Base-by-base conservation (phyloP, 2,329 filamentous ascomycete genomes). In the Dendrostoma leiphaemia region DNA sequence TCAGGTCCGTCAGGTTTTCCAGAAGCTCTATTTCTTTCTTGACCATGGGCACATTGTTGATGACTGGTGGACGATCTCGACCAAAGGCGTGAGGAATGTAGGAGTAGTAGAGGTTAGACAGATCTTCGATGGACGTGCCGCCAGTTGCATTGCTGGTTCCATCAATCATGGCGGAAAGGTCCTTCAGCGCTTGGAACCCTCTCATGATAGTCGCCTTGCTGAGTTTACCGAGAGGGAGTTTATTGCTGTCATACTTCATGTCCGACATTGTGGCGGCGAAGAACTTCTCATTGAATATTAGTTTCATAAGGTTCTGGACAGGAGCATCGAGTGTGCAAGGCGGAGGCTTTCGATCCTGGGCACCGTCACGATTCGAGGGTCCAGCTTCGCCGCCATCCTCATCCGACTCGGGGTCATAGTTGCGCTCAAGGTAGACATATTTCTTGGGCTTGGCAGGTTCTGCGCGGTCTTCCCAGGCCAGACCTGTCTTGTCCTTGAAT, bases 1-100 rank as follows among this genome's bases (percentile, higher is more conserved):
- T 91, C 89, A 96, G 93, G 64, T 94, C 90, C 2, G 85, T 86
- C 66, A 96, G 74, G 57, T 85, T 89, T 64, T 95, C 90, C 1
- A 96, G 80, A 60, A 95, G 78, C 41, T 90, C 87, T 61, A 93
- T 81, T 71, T 96, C 91, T 62, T 73, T 80, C 72, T 92, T 91
- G 62, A 96, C 79, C 60, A 79, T 69, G 1, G 61, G 60, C 19
- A 80, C 65, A 35, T 72, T 73, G 31, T 68, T 67, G 62, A 96
- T 88, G 61, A 92, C 65, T 0, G 89, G 88, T 0, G 90, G 89
- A 0, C 85, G 78, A 41, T 82, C 81, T 29, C 90, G 85, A 8
- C 90, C 89, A 68, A 94, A 93, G 29, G 75, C 81, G 64, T 96
- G 91, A 0, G 91, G 91, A 58, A 96, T 95, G 37, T 88, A 74